Evolutionary conservation across 139 green algal species (phyloP), one percentile per base, ranked within the genome.

Genomic region (Tetradesmus obliquus): DNA sequence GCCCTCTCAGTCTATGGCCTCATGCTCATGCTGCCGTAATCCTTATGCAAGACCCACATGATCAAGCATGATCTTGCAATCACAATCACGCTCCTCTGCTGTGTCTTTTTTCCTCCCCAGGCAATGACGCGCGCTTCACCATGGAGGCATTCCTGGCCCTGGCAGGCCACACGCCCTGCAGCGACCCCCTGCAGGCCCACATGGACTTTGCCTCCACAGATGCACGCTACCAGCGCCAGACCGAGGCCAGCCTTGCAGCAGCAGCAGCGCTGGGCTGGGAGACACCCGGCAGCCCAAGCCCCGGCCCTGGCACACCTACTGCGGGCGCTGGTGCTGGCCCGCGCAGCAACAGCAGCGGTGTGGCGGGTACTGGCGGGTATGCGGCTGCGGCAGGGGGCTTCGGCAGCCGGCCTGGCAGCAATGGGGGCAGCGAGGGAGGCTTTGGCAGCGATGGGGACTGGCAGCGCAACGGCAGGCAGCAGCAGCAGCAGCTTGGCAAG

Each of bases 91-190:
- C 45, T 85, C 5, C 60, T 51, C 6, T 32, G 13, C 24, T 76
- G 57, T 45, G 5, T 24, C 84, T 82, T 3, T 24, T 82, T 19
- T 62, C 3, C 5, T 81, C 9, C 5, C n/a, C 76, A 91, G 88
- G 88, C 10, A 91, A 91, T 91, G 88, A 91, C 53, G 88, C 88
- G 20, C 88, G 88, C 57, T 91, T 82, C 79, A 91, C 88, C 55
- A 91, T 91, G 88, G 88, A 91, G 76, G 88, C 88, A 0, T 81
- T 91, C 32, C 88, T 91, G 13, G 88, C 57, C 57, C 24, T 91
- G n/a, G 13, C 76, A 15, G 88, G 88, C 57, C 88, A 91, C 24
- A 8, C 5, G 53, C 12, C 79, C 55, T 91, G 88, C 55, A 19
- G 9, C 53, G 88, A 91, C 76, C 88, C 88, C 15, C 4, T 71